Conservation (phyloP, 2,329 filamentous ascomycete species). For the Botrytis galanthina region DNA sequence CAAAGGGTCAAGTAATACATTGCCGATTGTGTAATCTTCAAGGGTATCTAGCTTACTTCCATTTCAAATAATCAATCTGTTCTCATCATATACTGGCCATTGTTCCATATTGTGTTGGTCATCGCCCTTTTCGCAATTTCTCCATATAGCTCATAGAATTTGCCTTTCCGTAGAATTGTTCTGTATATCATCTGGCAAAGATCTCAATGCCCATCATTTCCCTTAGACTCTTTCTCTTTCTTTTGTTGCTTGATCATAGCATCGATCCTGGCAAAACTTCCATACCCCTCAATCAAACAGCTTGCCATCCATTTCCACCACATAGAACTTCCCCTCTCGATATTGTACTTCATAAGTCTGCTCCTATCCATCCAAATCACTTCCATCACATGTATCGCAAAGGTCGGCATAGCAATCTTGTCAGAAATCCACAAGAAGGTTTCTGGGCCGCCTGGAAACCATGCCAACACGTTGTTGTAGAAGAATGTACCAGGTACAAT, state of each 20-base stretch:
- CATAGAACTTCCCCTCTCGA: constrained; percentile 43
- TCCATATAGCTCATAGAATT: background rate
- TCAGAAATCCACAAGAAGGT: constrained; percentile 60
- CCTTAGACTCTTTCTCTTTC: constrained; percentile 40
- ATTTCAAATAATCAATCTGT: background rate
- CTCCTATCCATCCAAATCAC: constrained; percentile 50
- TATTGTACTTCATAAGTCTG: constrained; percentile 48
- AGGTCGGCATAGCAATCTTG: constrained; percentile 55
- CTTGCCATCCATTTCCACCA: constrained; percentile 57
- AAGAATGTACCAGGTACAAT: constrained; percentile 52
- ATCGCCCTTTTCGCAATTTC: background rate
- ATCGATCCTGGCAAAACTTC: constrained; percentile 53
- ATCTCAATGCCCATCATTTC: constrained; percentile 7
- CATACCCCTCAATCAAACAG: constrained; percentile 54
- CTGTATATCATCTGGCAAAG: background rate
- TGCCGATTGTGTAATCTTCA: background rate
- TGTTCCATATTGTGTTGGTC: background rate
- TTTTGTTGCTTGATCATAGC: constrained; percentile 45
- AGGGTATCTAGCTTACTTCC: background rate
- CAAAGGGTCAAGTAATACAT: background rate
- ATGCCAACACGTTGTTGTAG: constrained; percentile 50
- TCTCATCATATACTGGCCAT: background rate
- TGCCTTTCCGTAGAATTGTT: background rate
- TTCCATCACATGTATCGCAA: constrained; percentile 66
- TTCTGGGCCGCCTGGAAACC: constrained; percentile 56